Conservation (phyloP, 805 yeast species). For the Teunomyces cretensis region DNA sequence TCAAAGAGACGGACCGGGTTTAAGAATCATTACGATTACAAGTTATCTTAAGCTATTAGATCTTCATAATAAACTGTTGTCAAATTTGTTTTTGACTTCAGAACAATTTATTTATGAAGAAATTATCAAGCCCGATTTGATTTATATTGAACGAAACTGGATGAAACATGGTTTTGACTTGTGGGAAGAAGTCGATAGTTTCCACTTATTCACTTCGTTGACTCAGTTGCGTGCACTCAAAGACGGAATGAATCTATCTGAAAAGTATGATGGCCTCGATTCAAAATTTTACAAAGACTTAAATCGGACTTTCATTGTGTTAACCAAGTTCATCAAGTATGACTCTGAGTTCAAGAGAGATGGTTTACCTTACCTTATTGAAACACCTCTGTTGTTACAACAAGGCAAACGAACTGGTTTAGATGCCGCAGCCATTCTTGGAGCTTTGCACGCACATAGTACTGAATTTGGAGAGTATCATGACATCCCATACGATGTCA, state of each 20-base stretch:
- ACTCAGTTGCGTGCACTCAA: slow-evolving; percentile 70
- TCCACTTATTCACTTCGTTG: slow-evolving; percentile 77
- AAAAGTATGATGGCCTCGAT: slow-evolving; percentile 20
- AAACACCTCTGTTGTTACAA: slow-evolving; percentile 53
- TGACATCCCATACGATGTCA: slow-evolving; percentile 62
- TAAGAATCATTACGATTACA: slow-evolving; percentile 65
- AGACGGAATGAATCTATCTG: slow-evolving; percentile 49
- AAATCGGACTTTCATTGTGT: slow-evolving; percentile 25
- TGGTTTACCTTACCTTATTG: slow-evolving; percentile 58
- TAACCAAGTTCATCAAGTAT: slow-evolving; percentile 38
- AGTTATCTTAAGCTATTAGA: slow-evolving; percentile 51
- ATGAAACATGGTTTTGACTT: slow-evolving; percentile 68
- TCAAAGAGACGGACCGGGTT: slow-evolving; percentile 92
- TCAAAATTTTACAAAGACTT: slow-evolving; percentile 27
- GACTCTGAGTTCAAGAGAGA: slow-evolving; percentile 41
- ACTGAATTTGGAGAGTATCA: slow-evolving; percentile 31
- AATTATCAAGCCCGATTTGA: slow-evolving; percentile 67
- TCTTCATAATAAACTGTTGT: slow-evolving; percentile 22
- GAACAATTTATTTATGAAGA: slow-evolving; percentile 47
- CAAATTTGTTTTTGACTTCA: slow-evolving; percentile 25
- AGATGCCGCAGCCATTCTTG: slow-evolving; percentile 73
- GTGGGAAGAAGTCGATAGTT: slow-evolving; percentile 84
- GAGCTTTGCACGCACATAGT: slow-evolving; percentile 48
- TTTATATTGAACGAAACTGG: slow-evolving; percentile 66
- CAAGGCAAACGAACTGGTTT: slow-evolving; percentile 61